Evolutionary conservation across 352 stramenopile species (phyloP), one percentile per base, ranked within the genome.

Genomic region (Plasmopara muralis): DNA sequence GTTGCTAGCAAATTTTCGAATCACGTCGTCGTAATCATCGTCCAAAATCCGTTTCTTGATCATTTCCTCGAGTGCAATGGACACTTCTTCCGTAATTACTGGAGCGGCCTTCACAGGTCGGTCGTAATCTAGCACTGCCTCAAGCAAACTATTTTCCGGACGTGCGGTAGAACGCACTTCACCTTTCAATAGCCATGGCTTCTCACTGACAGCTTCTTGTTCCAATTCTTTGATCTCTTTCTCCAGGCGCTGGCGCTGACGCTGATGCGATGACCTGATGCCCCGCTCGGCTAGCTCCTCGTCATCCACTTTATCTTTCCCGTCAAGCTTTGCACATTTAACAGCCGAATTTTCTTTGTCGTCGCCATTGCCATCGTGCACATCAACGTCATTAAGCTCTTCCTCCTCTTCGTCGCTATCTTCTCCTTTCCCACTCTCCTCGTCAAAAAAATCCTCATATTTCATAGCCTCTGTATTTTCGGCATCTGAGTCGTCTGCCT

Each of bases 11-110:
- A 91, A 87, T 55, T 96, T 88, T 50, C 90, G 90, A 49, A 97
- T 77, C 14, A 98, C 89, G 64, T 98, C 89, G 68, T 98, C 89
- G 68, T 89, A 98, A 65, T 97, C 82, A 54, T 98, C 89, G n/a
- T 95, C 89, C 37, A 97, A 40, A 50, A 98, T 97, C 35, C 93
- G 81, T 62, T 92, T 87, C 57, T 97, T 97, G 62, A 98, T 97
- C 60, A 97, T 83, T 33, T 97, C 87, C 63, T 98, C 93, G 9
- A 98, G 72, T 10, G 80, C 83, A 9, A 89, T 76, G 4, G 93
- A 97, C 29, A 97, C 87, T 43, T 97, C 87, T 14, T 94, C 80
- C 7, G 89, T 97, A 46, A 97, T 93, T 14, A 96, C 89, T 1
- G 90, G 90, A 7, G 89, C 85, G 10, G 89, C 76, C 57, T 97